A percentile compares a stretch with the other conserved stretches of the same genome.
phyloP scores from a whole-genome alignment of 2,329 filamentous ascomycete genomes.

The Chrysoporthe puriensis region DNA sequence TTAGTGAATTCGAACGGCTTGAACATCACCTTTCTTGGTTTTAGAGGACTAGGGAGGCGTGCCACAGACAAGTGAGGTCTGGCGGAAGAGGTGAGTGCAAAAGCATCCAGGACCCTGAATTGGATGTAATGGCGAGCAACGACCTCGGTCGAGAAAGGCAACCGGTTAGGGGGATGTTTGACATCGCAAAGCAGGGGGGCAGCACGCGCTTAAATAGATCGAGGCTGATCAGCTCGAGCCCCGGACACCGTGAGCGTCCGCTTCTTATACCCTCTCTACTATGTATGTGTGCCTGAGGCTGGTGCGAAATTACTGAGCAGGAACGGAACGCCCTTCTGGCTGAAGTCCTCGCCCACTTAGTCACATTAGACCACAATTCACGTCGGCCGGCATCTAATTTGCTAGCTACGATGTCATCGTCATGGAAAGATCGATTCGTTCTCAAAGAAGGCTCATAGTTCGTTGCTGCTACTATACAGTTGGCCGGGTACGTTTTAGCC shows the following conservation, averaged over 20 bases:
- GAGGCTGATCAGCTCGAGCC: not conserved
- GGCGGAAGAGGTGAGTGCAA: not conserved
- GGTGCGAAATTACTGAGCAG: not conserved
- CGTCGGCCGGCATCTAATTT: not conserved
- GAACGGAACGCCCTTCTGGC: not conserved
- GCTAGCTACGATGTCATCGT: not conserved
- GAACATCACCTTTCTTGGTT: not conserved
- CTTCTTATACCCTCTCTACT: not conserved
- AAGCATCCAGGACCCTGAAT: not conserved
- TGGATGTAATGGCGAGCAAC: not conserved
- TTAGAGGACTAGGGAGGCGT: not conserved
- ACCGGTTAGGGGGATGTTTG: not conserved
- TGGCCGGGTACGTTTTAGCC: constrained; percentile 1
- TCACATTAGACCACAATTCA: not conserved
- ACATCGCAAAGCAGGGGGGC: not conserved
- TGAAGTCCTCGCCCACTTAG: not conserved
- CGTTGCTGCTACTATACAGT: constrained; percentile 19
- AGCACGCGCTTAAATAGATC: not conserved
- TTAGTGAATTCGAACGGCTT: not conserved
- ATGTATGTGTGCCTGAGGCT: not conserved
- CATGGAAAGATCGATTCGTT: constrained; percentile 14
- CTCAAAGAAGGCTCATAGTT: constrained; percentile 14
- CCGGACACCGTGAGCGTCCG: not conserved
- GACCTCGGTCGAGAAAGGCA: not conserved
- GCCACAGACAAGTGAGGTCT: not conserved